Evolutionary conservation across 2,329 filamentous ascomycete species (phyloP).

Genomic region (Eutypa lata): DNA sequence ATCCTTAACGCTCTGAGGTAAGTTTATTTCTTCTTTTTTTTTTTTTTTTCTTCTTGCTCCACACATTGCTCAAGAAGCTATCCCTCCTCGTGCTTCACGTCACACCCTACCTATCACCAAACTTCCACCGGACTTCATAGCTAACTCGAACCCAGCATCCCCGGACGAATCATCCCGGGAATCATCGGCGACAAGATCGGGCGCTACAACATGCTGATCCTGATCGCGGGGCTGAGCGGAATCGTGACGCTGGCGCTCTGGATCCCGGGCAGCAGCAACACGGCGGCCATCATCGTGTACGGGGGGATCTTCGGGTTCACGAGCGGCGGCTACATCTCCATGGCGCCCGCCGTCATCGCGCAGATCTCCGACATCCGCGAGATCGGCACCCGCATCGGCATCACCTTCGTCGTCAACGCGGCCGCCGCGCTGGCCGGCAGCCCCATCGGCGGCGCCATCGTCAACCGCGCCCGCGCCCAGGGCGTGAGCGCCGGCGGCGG

Average conservation of each 20-base stretch:
- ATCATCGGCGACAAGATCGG: constrained; percentile 40
- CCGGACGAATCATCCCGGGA: constrained; percentile 51
- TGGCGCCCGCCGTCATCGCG: constrained; percentile 61
- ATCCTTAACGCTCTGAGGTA: constrained; percentile 57
- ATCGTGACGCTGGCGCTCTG: constrained; percentile 39
- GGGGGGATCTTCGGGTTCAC: constrained; percentile 62
- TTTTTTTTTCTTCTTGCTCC: too few species aligned
- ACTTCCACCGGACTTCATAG: too few species aligned
- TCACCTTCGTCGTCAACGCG: constrained; percentile 58
- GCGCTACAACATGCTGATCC: constrained; percentile 40
- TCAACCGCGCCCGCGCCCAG: constrained; percentile 46
- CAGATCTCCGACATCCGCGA: constrained; percentile 69
- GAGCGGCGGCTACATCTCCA: constrained; percentile 60
- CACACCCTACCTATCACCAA: too few species aligned
- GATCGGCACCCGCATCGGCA: constrained; percentile 66
- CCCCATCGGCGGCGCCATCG: constrained; percentile 64
- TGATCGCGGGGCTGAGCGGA: constrained; percentile 42
- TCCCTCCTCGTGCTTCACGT: too few species aligned
- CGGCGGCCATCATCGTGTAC: constrained; percentile 58
- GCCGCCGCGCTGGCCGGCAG: constrained; percentile 65
- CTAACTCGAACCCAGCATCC: constrained; percentile 33
- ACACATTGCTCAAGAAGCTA: too few species aligned
- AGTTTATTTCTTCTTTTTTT: constrained; percentile 14
- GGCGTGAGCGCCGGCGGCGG: constrained; percentile 34
- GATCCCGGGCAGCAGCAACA: constrained; percentile 36